Evolutionary conservation across 768 basidiomycete species (phyloP).

Genomic region (Gymnopilus dilepis): DNA sequence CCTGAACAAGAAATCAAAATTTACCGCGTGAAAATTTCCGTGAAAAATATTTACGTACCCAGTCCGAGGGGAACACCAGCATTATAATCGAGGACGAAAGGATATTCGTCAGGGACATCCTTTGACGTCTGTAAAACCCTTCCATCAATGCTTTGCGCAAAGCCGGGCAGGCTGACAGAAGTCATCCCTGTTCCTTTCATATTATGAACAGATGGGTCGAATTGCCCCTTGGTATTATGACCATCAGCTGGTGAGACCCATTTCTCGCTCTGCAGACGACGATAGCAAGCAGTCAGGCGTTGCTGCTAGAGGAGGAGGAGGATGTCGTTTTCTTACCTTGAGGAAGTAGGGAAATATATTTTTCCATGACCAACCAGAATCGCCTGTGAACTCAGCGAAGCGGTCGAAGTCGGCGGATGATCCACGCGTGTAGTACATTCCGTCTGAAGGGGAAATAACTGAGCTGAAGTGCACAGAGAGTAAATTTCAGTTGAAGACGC

Average conservation of each 20-base stretch:
- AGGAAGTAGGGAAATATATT: slow-evolving; percentile 4
- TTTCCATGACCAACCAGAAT: slow-evolving; percentile 13
- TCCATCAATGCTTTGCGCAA: slow-evolving; percentile 23
- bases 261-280: slow-evolving; percentile 36
- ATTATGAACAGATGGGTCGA: slow-evolving; percentile 34
- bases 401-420: slow-evolving; percentile 9
- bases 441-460: not conserved
- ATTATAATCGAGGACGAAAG: slow-evolving; percentile 36
- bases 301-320: too few relatives aligned
- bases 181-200: slow-evolving; percentile 10
- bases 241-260: slow-evolving; percentile 31
- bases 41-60: slow-evolving; percentile 19
- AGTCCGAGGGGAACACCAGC: slow-evolving; percentile 37
- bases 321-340: not conserved
- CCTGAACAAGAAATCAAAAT: slow-evolving; percentile 8
- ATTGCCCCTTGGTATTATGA: slow-evolving; percentile 35
- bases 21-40: not conserved
- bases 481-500: not conserved
- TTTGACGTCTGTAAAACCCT: slow-evolving; percentile 26
- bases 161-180: slow-evolving; percentile 7
- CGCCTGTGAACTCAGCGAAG: slow-evolving; percentile 4
- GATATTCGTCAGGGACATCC: slow-evolving; percentile 33
- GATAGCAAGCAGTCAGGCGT: too few relatives aligned
- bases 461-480: too few relatives aligned
- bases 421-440: slow-evolving; percentile 5